Percentiles rank a stretch among this genome's conserved stretches.
phyloP scores from a whole-genome alignment of 2,329 filamentous ascomycete species.

The Neocatenulostroma microsporum region DNA sequence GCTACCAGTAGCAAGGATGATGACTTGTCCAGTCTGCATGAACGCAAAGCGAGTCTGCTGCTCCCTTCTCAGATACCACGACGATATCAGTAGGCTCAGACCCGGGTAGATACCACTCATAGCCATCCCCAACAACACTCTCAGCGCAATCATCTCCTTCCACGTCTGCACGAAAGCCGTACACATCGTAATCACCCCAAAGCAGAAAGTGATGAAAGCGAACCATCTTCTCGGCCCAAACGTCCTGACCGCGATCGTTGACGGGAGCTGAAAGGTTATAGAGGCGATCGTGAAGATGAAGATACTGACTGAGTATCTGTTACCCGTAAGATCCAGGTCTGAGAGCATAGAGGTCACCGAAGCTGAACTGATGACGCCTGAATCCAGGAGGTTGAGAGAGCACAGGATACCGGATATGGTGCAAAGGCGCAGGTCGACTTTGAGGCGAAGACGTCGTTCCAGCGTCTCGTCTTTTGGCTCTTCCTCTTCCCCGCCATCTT shows the following conservation, averaged over 20 bases:
- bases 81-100: constrained; percentile 44
- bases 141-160: constrained; percentile 61
- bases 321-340: constrained; percentile 57
- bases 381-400: constrained; percentile 61
- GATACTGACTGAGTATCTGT: constrained; percentile 61
- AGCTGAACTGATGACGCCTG: constrained; percentile 60
- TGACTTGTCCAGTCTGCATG: constrained; percentile 57
- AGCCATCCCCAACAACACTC: constrained; percentile 57
- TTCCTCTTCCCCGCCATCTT: not conserved
- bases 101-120: constrained; percentile 51
- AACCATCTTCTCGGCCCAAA: constrained; percentile 60
- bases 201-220: constrained; percentile 50
- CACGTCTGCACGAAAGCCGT: constrained; percentile 61
- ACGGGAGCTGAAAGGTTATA: constrained; percentile 61
- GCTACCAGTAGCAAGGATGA: constrained; percentile 56
- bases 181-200: constrained; percentile 59
- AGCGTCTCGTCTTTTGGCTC: not conserved
- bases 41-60: constrained; percentile 60
- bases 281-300: constrained; percentile 65
- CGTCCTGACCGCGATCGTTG: constrained; percentile 57
- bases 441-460: constrained; percentile 44
- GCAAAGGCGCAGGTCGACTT: constrained; percentile 61
- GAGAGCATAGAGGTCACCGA: constrained; percentile 60
- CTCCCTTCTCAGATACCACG: constrained; percentile 57
- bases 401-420: constrained; percentile 65